These are phyloP conservation scores for Colletotrichum navitas DNA, from an alignment of 2,329 filamentous ascomycete species.

Conservation along the genomic window DNA sequence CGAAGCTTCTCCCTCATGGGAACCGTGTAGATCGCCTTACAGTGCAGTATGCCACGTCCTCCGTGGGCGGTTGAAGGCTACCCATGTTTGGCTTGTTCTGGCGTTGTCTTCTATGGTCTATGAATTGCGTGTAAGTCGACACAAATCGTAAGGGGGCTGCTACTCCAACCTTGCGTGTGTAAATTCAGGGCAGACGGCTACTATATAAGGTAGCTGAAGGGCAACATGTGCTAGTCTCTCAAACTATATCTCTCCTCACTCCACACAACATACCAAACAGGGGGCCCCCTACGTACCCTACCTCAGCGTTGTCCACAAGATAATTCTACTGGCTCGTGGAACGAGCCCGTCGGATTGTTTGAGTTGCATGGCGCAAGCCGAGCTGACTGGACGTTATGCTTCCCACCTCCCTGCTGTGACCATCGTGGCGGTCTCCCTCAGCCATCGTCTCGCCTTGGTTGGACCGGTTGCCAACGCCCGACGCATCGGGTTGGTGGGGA, in stretches of 20 bases:
- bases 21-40: not conserved
- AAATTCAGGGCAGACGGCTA: not conserved
- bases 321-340: not conserved
- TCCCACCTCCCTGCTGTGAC: not conserved
- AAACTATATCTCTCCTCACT: not conserved
- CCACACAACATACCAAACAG: not conserved
- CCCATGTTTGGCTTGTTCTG: constrained; percentile 19
- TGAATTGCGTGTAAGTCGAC: not conserved
- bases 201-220: not conserved
- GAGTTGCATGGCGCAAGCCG: not conserved
- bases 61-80: constrained; percentile 12
- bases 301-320: not conserved
- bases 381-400: not conserved
- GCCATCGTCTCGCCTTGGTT: not conserved
- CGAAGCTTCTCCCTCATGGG: not conserved
- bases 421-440: not conserved
- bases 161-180: no score
- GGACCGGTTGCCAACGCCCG: not conserved
- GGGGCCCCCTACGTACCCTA: not conserved
- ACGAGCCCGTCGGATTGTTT: not conserved
- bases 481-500: not conserved
- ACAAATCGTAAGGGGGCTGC: not conserved
- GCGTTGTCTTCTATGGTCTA: not conserved
- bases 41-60: constrained; percentile 31
- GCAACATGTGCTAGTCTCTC: not conserved